Evolutionary conservation across 371 early-diverging fungal species (phyloP), one percentile per base, ranked within the genome.

Genomic region (Sporodiniella umbellata): DNA sequence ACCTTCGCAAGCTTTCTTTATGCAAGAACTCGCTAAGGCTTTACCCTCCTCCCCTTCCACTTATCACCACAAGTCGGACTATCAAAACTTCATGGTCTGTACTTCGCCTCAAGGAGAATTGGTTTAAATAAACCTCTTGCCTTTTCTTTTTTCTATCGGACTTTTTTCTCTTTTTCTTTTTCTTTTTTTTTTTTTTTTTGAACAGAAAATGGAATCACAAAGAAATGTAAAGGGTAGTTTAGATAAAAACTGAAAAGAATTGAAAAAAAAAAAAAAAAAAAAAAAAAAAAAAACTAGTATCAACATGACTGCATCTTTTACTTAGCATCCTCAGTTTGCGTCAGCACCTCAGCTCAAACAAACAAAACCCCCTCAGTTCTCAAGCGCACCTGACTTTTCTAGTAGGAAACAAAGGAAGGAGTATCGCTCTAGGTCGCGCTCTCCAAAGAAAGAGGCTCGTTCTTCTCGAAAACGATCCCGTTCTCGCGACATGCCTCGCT

Each of bases 351-450:
- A 45, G 24, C 31, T 61, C 8, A 42, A 35, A 12, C 17, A 48
- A 4, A 30, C 26, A 7, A 49, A 45, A 35, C 39, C 50, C 19
- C 70, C 71, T 17, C 55, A 67, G 1, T 71, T 67, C 35, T 59
- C 68, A 2, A 67, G 68, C 30, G 71, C 71, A 15, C 71, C 71
- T 10, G 62, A 71, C 25, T 40, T 71, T 17, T 48, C 55, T 44
- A 43, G 37, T 50, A 51, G 33, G 51, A n/a, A n/a, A n/a, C n/a
- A n/a, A n/a, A n/a, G n/a, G n/a, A n/a, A n/a, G n/a, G n/a, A n/a
- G n/a, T n/a, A n/a, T n/a, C n/a, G n/a, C n/a, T n/a, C n/a, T n/a
- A n/a, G n/a, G n/a, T n/a, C n/a, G n/a, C n/a, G n/a, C n/a, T n/a
- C n/a, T n/a, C n/a, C n/a, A n/a, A 14, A 37, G 33, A 22, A 11